These are phyloP conservation scores for Phytophthora pini DNA, from an alignment of 352 stramenopile genomes.

Conservation along the genomic window DNA sequence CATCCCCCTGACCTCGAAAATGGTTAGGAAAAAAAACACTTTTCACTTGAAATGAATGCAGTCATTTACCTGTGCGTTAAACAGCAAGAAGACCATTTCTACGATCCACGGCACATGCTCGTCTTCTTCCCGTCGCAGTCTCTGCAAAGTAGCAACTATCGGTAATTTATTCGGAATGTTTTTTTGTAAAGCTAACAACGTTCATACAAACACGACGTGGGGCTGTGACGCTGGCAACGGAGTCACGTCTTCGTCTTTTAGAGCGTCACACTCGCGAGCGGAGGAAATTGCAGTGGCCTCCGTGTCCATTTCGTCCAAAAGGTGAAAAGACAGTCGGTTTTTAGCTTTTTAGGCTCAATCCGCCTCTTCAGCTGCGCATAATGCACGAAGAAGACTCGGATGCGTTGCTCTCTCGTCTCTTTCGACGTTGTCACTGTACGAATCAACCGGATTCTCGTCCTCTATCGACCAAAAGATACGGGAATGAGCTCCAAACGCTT, in stretches of 20 bases:
- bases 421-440: constrained; percentile 27
- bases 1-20: constrained; percentile 34
- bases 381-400: constrained; percentile 34
- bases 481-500: constrained; percentile 24
- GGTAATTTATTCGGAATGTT: too few relatives aligned
- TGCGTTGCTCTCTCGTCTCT: constrained; percentile 30
- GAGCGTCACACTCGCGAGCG: constrained; percentile 31
- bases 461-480: constrained; percentile 7
- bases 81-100: constrained; percentile 57
- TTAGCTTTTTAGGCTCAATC: background rate
- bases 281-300: constrained; percentile 12
- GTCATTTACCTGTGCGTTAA: constrained; percentile 53
- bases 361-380: constrained; percentile 28
- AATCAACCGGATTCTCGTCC: background rate
- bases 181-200: background rate
- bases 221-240: constrained; percentile 36
- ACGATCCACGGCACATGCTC: constrained; percentile 48
- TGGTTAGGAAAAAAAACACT: background rate
- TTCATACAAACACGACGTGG: constrained; percentile 55
- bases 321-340: constrained; percentile 4
- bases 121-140: constrained; percentile 43
- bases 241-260: constrained; percentile 43
- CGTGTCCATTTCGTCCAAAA: constrained; percentile 21
- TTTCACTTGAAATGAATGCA: too few relatives aligned
- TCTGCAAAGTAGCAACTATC: constrained; percentile 10